Conservation (phyloP, 352 stramenopile species). For the Phytophthora nicotianae region DNA sequence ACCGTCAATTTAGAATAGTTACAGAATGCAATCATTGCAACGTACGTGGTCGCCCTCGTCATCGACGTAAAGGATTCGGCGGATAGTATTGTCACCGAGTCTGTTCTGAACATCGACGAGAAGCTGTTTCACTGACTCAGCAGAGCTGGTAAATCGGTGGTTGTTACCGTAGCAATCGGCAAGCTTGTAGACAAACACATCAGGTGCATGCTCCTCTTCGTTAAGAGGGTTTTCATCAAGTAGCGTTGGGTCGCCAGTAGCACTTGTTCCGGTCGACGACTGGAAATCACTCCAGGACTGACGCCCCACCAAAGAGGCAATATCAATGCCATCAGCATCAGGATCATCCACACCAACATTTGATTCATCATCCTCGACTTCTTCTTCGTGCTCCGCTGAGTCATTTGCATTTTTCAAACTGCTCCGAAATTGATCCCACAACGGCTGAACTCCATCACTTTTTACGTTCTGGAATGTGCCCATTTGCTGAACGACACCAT, state of each 20-base stretch:
- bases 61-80: conserved; percentile 80
- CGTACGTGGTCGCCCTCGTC: conserved; percentile 82
- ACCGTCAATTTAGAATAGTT: conserved; percentile 4
- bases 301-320: conserved; percentile 39
- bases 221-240: conserved; percentile 39
- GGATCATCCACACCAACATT: conserved; percentile 39
- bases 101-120: conserved; percentile 74
- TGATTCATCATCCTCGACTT: conserved; percentile 45
- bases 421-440: conserved; percentile 80
- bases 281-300: conserved; percentile 60
- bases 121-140: conserved; percentile 73
- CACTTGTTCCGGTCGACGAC: conserved; percentile 34
- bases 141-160: conserved; percentile 86
- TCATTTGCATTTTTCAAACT: conserved; percentile 54
- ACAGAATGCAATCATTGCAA: not conserved
- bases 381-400: conserved; percentile 29
- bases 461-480: conserved; percentile 71
- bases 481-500: conserved; percentile 87
- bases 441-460: conserved; percentile 69
- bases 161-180: conserved; percentile 83
- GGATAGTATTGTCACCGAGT: conserved; percentile 76
- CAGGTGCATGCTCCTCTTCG: conserved; percentile 30
- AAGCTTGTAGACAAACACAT: conserved; percentile 87
- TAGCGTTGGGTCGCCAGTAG: conserved; percentile 30
- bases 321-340: conserved; percentile 32